Base-by-base conservation (phyloP, 768 basidiomycete genomes). In the Rhodotorula kratochvilovae region DNA sequence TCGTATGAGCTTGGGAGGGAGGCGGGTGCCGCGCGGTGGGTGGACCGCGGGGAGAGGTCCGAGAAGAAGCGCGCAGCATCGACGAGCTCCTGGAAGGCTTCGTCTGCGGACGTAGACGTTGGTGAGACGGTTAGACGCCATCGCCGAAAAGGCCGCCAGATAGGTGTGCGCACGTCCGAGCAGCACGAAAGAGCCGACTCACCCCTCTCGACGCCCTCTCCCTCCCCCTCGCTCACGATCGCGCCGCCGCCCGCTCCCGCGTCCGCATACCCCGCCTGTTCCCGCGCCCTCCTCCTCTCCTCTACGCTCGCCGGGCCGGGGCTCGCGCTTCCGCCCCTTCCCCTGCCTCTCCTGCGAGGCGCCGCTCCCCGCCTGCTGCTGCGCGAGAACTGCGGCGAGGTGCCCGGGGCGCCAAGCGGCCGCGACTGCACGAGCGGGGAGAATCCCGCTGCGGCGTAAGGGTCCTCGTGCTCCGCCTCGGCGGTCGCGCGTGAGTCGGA, bases 41-140 rank as follows among this genome's bases (percentile, higher is more conserved):
- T 92, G 89, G 42, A 65, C 89, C 43, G 94, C 82, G 78, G 94
- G 92, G 82, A 85, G 73, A 88, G 88, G 7, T 90, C 89, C 50
- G 86, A 86, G 66, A 87, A 85, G 2, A 87, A 87, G 78, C 92
- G 91, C 78, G 92, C 89, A 31, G 90, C 86, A 23, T 89, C 86
- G 36, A 91, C 87, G 39, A 91, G 86, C 10, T 70, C 72, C 23
- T 66, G 50, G 62, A 70, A 73, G 23, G 63, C 62, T 45, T 73
- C 66, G 46, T 70, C 66, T 63, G 43, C 23, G 19, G 17, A 39
- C 0, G 19, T 19, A 61, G 39, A 16, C 8, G 27, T 16, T 8
- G 42, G 36, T 23, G 13, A 10, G 56, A 27, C 5, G 36, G 3
- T 45, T 35, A n/a, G n/a, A n/a, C n/a, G n/a, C n/a, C n/a, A n/a